Percentiles rank a stretch among this genome's conserved stretches.
These are phyloP conservation scores for Eucalyptus microcorys DNA, from an alignment of 345 rosid species.

Conservation along the genomic window DNA sequence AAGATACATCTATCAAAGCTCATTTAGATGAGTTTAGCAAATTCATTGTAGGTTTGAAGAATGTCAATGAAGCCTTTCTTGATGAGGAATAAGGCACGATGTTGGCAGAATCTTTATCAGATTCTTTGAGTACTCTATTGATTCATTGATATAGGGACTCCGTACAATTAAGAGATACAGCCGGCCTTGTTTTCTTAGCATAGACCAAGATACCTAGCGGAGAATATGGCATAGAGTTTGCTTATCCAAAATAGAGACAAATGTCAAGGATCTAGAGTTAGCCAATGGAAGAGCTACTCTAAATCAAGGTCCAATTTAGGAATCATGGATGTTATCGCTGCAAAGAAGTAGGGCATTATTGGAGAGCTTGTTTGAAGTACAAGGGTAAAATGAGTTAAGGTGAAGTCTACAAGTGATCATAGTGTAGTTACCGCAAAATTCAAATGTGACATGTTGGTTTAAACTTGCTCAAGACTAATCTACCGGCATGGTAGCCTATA, in stretches of 20 bases:
- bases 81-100: neutral
- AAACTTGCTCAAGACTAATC: neutral
- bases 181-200: neutral
- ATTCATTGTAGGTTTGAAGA: neutral
- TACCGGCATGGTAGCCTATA: neutral
- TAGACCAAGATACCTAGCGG: neutral
- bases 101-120: neutral
- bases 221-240: neutral
- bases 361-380: neutral
- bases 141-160: neutral
- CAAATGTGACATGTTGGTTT: rapidly evolving
- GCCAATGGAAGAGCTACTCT: neutral
- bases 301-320: neutral
- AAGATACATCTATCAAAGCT: neutral
- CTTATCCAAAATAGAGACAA: neutral
- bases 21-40: neutral
- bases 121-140: neutral
- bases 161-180: neutral
- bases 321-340: neutral
- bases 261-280: neutral
- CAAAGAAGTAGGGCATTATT: neutral
- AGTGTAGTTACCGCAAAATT: neutral
- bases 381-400: neutral
- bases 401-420: neutral
- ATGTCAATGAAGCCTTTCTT: neutral